Evolutionary conservation across 2,329 filamentous ascomycete species (phyloP), one percentile per base, ranked within the genome.

Genomic region (Colletotrichum horii): DNA sequence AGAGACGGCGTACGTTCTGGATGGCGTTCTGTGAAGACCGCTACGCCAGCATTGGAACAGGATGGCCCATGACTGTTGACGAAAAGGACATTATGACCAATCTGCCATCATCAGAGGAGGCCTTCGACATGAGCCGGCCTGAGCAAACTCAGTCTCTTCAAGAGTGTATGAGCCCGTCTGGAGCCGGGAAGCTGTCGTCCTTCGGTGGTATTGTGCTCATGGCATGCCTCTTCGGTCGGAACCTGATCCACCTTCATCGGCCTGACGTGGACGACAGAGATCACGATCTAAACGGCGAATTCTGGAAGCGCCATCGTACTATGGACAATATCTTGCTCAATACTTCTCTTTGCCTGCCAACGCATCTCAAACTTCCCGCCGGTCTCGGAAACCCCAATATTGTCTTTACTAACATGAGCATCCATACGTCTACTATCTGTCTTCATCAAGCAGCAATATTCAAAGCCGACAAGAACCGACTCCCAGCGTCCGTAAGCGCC

Each of bases 371-470:
- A 79, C 87, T 98, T 36, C 96, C 97, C 0, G 86, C 87, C 19
- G 95, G 95, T 1, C 86, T 98, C 38, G 87, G 89, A 19, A 94
- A 96, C 80, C 91, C 96, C 5, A 98, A 98, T 78, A 92, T 96
- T 70, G 92, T 98, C 6, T 98, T 98, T 83, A 92, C 94, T 73
- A 98, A 98, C 80, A 98, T 99, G 95, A 96, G 95, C 82, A 95
- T 99, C 36, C 96, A 98, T 83, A 98, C 97, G 0, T 98, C 96
- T 1, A 96, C 95, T 2, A 98, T 99, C 70, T 98, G 96, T 83
- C 88, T 99, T n/a, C 97, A 99, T 81, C 97, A 99, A 85, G 97
- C 96, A 4, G 97, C 97, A 30, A 98, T 99, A 24, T 98, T 96
- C 89, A 98, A 98, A 83, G 96, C 96, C 0, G 96, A 98, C 80